These are phyloP conservation scores for Arabidopsis hybrid DNA, from an alignment of 441 rosid species.

Conservation along the genomic window DNA sequence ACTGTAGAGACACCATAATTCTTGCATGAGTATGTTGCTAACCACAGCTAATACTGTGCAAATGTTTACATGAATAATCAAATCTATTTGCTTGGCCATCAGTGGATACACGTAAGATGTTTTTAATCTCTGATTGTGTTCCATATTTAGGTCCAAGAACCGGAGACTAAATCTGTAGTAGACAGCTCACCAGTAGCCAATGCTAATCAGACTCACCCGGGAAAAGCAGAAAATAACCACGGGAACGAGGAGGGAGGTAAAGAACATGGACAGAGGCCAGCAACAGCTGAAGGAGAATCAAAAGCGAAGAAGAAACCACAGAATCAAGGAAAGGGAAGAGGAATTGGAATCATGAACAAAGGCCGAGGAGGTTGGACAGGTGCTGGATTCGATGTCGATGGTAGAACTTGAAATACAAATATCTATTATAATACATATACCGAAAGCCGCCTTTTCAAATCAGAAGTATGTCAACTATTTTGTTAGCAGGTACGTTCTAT, in stretches of 20 bases:
- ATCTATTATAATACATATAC: conserved; percentile 11
- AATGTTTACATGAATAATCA: conserved; percentile 11
- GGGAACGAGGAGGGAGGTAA: conserved; percentile 46
- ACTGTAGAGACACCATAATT: background rate
- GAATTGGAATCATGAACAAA: conserved; percentile 63
- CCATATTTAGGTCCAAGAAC: conserved; percentile 55
- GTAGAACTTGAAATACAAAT: conserved; percentile 53
- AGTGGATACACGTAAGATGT: conserved; percentile 16
- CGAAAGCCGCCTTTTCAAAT: conserved; percentile 18
- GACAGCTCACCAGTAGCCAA: conserved; percentile 50
- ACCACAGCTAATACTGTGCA: conserved; percentile 1
- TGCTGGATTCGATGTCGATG: conserved; percentile 89
- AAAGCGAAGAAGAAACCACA: conserved; percentile 69
- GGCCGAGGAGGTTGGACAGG: conserved; percentile 93
- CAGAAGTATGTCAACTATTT: conserved; percentile 25
- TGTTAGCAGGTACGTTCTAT: conserved; percentile 41
- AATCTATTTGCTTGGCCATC: conserved; percentile 17
- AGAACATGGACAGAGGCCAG: conserved; percentile 52
- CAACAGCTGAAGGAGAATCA: conserved; percentile 57
- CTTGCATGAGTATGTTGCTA: conserved; percentile 11
- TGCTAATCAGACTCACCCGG: conserved; percentile 42
- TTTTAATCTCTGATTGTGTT: conserved; percentile 18
- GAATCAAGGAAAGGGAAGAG: conserved; percentile 73
- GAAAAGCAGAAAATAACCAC: conserved; percentile 47
- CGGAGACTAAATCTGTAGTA: conserved; percentile 42